phyloP scores from a whole-genome alignment of 352 stramenopile genomes.

The Pythium utonaiense region DNA sequence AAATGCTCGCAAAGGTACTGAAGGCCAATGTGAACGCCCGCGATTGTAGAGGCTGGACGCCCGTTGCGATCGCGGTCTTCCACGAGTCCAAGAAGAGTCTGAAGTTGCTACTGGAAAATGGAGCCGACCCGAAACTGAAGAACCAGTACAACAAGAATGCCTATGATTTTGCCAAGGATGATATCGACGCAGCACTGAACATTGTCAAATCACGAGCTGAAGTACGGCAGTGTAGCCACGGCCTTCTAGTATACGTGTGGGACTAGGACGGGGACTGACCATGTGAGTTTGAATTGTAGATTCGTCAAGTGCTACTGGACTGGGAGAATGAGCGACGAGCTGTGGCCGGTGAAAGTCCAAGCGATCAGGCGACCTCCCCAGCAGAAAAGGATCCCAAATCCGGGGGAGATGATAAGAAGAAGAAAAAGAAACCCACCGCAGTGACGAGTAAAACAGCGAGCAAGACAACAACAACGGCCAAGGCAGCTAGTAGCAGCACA shows the following conservation, averaged over 20 bases:
- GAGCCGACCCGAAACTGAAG: conserved; percentile 77
- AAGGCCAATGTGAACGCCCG: conserved; percentile 71
- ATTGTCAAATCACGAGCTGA: conserved; percentile 73
- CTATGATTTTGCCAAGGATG: conserved; percentile 87
- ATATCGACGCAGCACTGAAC: conserved; percentile 80
- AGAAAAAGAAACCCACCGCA: background rate
- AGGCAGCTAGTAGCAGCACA: background rate
- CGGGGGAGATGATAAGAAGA: background rate
- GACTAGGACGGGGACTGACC: background rate
- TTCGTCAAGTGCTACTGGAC: conserved; percentile 61
- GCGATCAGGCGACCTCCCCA: background rate
- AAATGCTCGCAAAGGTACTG: conserved; percentile 43
- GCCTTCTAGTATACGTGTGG: background rate
- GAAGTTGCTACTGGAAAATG: conserved; percentile 69
- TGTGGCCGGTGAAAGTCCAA: background rate
- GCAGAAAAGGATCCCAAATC: background rate
- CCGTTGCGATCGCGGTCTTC: conserved; percentile 82
- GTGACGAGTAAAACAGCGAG: background rate
- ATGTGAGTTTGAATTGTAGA: conserved; percentile 23
- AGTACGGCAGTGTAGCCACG: conserved; percentile 19
- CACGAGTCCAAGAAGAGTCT: conserved; percentile 78
- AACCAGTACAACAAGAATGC: conserved; percentile 91
- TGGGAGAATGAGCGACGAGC: conserved; percentile 59
- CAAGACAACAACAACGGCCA: background rate
- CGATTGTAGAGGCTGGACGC: conserved; percentile 85